Evolutionary conservation across 129 eudicot species (phyloP).

Genomic region (Escallonia rubra): DNA sequence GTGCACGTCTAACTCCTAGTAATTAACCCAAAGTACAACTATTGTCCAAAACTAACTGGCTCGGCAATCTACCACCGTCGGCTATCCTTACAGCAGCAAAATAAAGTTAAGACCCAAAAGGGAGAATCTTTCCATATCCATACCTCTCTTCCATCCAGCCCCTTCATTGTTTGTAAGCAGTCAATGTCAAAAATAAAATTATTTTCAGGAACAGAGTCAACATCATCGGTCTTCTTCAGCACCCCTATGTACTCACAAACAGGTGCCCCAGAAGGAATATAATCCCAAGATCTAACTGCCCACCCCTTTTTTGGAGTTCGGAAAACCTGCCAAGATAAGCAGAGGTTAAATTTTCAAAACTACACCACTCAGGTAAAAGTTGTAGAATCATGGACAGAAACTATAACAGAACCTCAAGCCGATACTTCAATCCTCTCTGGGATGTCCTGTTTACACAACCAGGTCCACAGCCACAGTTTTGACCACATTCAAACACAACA

Average conservation of each 20-base stretch:
- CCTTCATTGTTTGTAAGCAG: conserved; percentile 90
- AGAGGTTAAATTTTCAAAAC: neutral
- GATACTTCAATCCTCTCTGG: conserved; percentile 58
- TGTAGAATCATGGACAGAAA: no score
- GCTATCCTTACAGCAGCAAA: no score
- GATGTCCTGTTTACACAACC: conserved; percentile 68
- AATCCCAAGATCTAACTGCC: conserved; percentile 97
- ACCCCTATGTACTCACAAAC: conserved; percentile 85
- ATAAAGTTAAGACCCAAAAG: no score
- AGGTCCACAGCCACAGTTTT: conserved; percentile 87
- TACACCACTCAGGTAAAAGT: neutral
- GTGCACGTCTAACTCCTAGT: no score
- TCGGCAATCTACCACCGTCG: no score
- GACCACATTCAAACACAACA: conserved; percentile 88
- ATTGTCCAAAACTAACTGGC: no score
- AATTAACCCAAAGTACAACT: no score
- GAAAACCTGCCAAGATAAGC: conserved; percentile 41
- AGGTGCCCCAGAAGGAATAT: conserved; percentile 84
- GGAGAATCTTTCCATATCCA: no score
- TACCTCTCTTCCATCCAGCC: conserved; percentile 90
- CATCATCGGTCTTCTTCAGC: conserved; percentile 62
- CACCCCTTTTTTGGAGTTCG: conserved; percentile 89
- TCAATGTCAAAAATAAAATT: conserved; percentile 83
- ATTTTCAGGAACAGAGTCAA: conserved; percentile 60
- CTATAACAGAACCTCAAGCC: conserved; percentile 57